Conservation (phyloP, 2,329 filamentous ascomycete species). For the Fusarium nanum region DNA sequence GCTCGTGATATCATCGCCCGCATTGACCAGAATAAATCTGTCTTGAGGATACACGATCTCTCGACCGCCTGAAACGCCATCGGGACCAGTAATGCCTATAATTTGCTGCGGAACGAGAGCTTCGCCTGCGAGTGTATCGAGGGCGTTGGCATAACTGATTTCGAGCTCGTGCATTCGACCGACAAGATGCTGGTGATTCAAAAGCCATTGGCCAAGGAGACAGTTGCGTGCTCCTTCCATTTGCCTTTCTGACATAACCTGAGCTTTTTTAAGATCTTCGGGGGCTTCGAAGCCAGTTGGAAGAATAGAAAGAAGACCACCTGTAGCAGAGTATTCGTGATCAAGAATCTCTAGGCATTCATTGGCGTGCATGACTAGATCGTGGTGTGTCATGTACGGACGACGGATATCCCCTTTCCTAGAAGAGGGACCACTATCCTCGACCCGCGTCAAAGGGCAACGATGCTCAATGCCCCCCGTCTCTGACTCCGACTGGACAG, state of each 20-base stretch:
- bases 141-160: constrained; percentile 61
- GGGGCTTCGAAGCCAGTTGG: constrained; percentile 53
- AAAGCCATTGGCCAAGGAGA: constrained; percentile 68
- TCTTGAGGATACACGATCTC: constrained; percentile 67
- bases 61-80: constrained; percentile 61
- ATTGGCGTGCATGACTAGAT: constrained; percentile 68
- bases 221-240: constrained; percentile 60
- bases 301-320: constrained; percentile 66
- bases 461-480: constrained; percentile 55
- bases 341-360: constrained; percentile 69
- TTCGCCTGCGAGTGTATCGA: constrained; percentile 63
- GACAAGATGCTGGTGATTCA: constrained; percentile 65
- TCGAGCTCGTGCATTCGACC: constrained; percentile 69
- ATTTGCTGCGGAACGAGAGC: constrained; percentile 63
- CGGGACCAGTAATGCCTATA: constrained; percentile 64
- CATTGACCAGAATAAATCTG: constrained; percentile 66
- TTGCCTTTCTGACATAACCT: constrained; percentile 45
- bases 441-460: constrained; percentile 57
- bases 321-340: constrained; percentile 66
- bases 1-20: constrained; percentile 62
- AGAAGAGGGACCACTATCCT: constrained; percentile 34
- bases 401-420: constrained; percentile 33
- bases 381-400: constrained; percentile 61
- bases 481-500: constrained; percentile 58
- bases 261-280: constrained; percentile 44